Conservation (phyloP, 2,329 filamentous ascomycete species). For the Talaromyces sp. region DNA sequence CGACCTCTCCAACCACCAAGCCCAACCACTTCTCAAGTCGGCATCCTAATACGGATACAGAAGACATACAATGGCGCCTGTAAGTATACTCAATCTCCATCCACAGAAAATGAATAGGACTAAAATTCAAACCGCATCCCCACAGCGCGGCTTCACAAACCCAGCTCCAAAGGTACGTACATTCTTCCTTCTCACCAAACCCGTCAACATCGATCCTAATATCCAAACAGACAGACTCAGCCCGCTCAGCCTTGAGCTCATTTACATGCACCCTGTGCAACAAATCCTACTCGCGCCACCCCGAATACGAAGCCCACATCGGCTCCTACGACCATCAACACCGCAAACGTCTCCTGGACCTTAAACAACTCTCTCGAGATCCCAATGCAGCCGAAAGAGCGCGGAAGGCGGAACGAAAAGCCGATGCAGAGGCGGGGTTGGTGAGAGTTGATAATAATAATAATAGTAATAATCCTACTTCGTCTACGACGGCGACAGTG, state of each 20-base stretch:
- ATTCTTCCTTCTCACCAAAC: neutral
- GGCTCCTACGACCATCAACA: slow-evolving; percentile 94
- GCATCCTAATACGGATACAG: too few relatives aligned
- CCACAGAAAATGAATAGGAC: neutral
- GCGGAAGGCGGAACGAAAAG: slow-evolving; percentile 38
- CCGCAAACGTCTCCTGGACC: slow-evolving; percentile 59
- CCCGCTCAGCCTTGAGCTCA: slow-evolving; percentile 69
- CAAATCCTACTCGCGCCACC: slow-evolving; percentile 91
- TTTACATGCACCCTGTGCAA: slow-evolving; percentile 85
- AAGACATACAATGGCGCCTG: slow-evolving; percentile 10
- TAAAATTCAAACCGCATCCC: too few relatives aligned
- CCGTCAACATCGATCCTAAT: neutral
- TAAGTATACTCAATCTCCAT: neutral
- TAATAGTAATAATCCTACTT: neutral
- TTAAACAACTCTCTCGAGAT: slow-evolving; percentile 43
- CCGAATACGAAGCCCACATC: slow-evolving; percentile 93
- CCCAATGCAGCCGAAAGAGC: slow-evolving; percentile 41
- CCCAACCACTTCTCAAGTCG: neutral
- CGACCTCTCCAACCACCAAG: neutral
- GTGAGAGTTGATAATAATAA: slow-evolving; percentile 27
- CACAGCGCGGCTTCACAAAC: slow-evolving; percentile 45
- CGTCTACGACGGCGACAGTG: neutral
- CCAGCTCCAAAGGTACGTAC: slow-evolving; percentile 42
- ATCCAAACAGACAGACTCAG: slow-evolving; percentile 50
- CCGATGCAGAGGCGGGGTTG: slow-evolving; percentile 39